Conservation (phyloP, 2,329 filamentous ascomycete genomes). For the Aspergillus thermomutatus region DNA sequence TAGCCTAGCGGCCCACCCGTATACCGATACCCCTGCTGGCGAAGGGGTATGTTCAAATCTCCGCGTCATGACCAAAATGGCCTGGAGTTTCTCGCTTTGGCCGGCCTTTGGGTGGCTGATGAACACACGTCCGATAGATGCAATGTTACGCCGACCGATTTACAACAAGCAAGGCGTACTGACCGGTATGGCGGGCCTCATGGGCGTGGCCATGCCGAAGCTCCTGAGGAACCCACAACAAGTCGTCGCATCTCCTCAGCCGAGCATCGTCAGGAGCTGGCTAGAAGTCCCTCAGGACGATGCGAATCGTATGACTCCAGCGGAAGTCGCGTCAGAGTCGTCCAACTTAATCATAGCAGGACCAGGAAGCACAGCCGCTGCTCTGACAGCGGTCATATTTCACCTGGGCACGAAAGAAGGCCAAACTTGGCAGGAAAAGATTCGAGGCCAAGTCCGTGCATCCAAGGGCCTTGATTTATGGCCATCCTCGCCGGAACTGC, state of each 20-base stretch:
- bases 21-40: constrained; percentile 7
- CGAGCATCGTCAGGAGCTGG: constrained; percentile 14
- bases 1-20: constrained; percentile 8
- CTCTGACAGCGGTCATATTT: constrained; percentile 13
- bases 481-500: constrained; percentile 5
- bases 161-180: constrained; percentile 1
- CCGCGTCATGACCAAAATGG: constrained; percentile 9
- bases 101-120: constrained; percentile 15
- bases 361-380: constrained; percentile 16
- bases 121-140: constrained; percentile 8
- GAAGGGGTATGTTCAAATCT: constrained; percentile 5
- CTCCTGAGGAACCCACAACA: constrained; percentile 7
- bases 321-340: constrained; percentile 11
- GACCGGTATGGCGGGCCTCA: constrained; percentile 6
- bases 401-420: constrained; percentile 12
- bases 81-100: constrained; percentile 15
- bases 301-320: constrained; percentile 9
- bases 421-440: constrained; percentile 12
- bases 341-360: constrained; percentile 17
- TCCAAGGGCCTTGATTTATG: not conserved
- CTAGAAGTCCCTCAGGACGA: constrained; percentile 11
- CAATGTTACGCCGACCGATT: constrained; percentile 1
- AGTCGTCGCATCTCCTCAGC: constrained; percentile 1
- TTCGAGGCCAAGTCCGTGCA: constrained; percentile 4
- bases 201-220: constrained; percentile 1